phyloP scores from a whole-genome alignment of 345 rosid species.

The Brassica carinata region DNA sequence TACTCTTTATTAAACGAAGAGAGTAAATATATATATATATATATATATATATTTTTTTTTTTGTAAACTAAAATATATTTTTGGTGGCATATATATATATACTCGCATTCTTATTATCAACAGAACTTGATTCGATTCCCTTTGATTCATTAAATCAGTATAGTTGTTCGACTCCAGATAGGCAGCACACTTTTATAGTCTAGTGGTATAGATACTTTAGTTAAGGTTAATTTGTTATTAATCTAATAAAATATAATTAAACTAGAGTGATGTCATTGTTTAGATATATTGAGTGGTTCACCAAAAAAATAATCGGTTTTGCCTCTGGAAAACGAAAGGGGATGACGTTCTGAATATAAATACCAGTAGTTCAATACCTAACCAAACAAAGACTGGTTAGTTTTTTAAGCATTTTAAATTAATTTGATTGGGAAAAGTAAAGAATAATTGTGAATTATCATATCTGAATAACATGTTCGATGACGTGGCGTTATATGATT shows the following conservation, averaged over 20 bases:
- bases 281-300: neutral
- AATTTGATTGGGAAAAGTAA: neutral
- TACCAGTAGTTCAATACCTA: neutral
- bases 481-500: slow-evolving; percentile 19
- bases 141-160: neutral
- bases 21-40: too few species aligned
- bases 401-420: neutral
- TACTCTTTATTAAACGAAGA: too few species aligned
- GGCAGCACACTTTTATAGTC: neutral
- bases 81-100: neutral
- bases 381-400: slow-evolving; percentile 7
- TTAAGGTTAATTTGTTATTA: neutral
- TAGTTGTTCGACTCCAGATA: slow-evolving; percentile 14
- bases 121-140: neutral
- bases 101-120: slow-evolving; percentile 1
- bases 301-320: neutral
- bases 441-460: slow-evolving; percentile 4
- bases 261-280: neutral
- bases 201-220: neutral
- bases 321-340: slow-evolving; percentile 18
- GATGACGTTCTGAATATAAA: neutral
- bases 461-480: neutral
- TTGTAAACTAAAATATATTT: too few species aligned
- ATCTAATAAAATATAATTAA: neutral
- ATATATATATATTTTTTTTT: too few species aligned